Evolutionary conservation across 2,329 filamentous ascomycete genomes (phyloP), one percentile per base, ranked within the genome.

Genomic region (Tolypocladium album): DNA sequence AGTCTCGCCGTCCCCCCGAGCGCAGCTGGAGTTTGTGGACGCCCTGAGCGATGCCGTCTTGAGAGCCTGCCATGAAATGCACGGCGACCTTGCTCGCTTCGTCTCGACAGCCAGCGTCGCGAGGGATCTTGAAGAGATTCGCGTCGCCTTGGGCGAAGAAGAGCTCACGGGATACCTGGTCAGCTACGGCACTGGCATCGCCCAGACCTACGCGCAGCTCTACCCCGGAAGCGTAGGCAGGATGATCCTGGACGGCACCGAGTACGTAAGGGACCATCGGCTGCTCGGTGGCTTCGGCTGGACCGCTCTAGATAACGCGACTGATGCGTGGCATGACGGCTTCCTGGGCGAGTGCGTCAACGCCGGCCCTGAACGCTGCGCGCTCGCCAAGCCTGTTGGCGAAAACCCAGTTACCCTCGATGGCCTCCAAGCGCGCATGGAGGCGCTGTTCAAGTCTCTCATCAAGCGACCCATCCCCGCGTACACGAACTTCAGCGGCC

Each of bases 101-200:
- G 62, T 82, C 15, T 69, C 72, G 43, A 82, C 79, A 0, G 72
- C 77, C 0, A 73, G 76, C 24, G 78, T 80, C 12, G 76, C 78
- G 7, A 75, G 76, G 4, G 79, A 82, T 61, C 58, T 82, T 57
- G 79, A 82, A 57, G 71, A 78, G 66, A 80, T 81, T 52, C 74
- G 79, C 17, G 73, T 71, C 27, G 74, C 75, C 0, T 68, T 81
- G 0, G 73, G 67, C 6, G 79, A 81, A 63, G 74, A 77, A 4
- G 75, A 79, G 58, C 60, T 81, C 61, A 80, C 78, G 1, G 78
- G 75, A 0, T 80, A 80, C 58, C 69, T 82, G 20, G 76, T 80
- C 39, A 79, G 77, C 61, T 82, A 82, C 60, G 80, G 80, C 22
- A 82, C 79, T 0, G 78, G 76, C 4, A 81, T 82, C 55, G 80